phyloP scores from a whole-genome alignment of 768 basidiomycete species.

The Rhodotorula graminis region DNA sequence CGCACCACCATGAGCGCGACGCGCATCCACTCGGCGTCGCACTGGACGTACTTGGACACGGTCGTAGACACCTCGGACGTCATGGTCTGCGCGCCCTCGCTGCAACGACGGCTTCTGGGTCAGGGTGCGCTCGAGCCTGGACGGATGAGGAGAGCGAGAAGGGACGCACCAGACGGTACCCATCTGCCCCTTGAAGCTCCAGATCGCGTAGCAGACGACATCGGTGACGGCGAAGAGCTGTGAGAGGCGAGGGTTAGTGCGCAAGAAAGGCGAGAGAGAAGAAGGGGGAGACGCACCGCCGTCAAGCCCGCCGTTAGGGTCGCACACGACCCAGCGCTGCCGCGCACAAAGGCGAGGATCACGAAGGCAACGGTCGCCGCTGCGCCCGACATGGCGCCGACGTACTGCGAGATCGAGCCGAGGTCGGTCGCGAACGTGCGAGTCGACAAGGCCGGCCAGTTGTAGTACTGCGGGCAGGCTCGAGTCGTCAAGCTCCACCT shows the following conservation, averaged over 20 bases:
- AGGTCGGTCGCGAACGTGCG: not conserved
- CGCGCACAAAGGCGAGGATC: not conserved
- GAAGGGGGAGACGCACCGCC: not conserved
- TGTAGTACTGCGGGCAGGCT: not conserved
- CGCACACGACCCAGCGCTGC: not conserved
- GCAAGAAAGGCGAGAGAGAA: not conserved
- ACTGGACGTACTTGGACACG: not conserved
- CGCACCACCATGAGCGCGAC: not conserved
- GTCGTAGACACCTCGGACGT: not conserved
- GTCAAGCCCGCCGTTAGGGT: not conserved
- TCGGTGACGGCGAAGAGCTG: not conserved
- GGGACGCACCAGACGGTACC: not conserved
- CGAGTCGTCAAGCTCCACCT: not conserved
- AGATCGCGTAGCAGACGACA: not conserved
- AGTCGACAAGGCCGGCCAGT: not conserved
- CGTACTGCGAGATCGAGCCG: not conserved
- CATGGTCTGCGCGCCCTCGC: not conserved
- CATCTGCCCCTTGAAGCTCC: not conserved
- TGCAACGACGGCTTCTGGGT: not conserved
- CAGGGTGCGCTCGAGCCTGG: not conserved
- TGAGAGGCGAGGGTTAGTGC: no score
- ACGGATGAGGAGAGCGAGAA: no score
- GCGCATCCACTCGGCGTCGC: not conserved
- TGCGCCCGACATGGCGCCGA: not conserved
- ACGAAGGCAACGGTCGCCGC: not conserved